Evolutionary conservation across 139 green algal genomes (phyloP).

Genomic region (Axilococcus clingmanii): DNA sequence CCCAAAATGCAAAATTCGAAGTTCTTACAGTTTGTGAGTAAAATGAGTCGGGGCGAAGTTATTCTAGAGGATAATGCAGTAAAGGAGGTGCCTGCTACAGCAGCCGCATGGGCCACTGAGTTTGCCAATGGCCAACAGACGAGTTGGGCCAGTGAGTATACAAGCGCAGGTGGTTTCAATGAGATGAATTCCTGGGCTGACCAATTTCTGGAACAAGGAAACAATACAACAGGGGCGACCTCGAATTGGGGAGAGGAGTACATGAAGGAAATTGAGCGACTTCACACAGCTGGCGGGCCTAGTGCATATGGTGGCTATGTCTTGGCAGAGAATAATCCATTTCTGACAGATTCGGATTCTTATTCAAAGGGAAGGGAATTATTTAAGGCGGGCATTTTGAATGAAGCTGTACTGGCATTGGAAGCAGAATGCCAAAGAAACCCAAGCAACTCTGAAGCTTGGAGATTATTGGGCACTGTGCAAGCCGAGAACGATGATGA

Average conservation of each 20-base stretch:
- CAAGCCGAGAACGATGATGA: conserved; percentile 99
- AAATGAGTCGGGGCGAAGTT: conserved; percentile 85
- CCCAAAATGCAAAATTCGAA: conserved; percentile 79
- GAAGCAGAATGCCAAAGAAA: conserved; percentile 84
- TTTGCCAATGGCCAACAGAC: conserved; percentile 20
- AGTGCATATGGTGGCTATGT: conserved; percentile 49
- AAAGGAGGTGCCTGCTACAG: conserved; percentile 32
- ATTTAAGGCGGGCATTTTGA: conserved; percentile 75
- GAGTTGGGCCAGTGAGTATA: not conserved
- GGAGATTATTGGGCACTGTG: conserved; percentile 88
- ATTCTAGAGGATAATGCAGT: conserved; percentile 73
- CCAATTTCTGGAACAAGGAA: conserved; percentile 60
- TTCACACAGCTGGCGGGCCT: conserved; percentile 2
- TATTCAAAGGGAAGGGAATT: conserved; percentile 62
- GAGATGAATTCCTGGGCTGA: conserved; percentile 38
- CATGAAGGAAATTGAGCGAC: conserved; percentile 2
- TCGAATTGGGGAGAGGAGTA: conserved; percentile 32
- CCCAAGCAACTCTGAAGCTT: conserved; percentile 70
- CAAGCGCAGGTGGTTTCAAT: conserved; percentile 20
- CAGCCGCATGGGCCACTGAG: conserved; percentile 36
- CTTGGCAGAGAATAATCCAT: conserved; percentile 81
- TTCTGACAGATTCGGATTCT: conserved; percentile 60
- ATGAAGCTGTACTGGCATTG: conserved; percentile 86
- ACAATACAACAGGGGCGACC: conserved; percentile 15
- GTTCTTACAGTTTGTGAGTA: conserved; percentile 93